A percentile compares a stretch with the other conserved stretches of the same genome.
phyloP scores from a whole-genome alignment of 495 filamentous ascomycete species.

The Penicillium paxilli region DNA sequence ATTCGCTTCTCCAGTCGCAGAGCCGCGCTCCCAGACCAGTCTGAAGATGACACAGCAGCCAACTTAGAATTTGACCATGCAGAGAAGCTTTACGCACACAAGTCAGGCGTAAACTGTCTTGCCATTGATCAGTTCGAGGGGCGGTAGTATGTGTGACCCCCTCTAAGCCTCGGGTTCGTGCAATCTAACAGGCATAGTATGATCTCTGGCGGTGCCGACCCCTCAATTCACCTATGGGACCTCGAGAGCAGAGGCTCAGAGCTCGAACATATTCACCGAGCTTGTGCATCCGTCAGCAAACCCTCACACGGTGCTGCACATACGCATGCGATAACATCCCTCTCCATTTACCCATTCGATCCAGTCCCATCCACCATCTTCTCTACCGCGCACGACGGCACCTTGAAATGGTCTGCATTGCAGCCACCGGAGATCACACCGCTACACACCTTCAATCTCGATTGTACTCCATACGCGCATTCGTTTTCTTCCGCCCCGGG shows the following conservation, averaged over 20 bases:
- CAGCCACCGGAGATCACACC: constrained; percentile 47
- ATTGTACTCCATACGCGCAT: constrained; percentile 72
- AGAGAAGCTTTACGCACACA: constrained; percentile 60
- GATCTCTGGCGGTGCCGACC: constrained; percentile 79
- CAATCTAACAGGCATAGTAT: constrained; percentile 50
- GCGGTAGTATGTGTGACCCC: constrained; percentile 58
- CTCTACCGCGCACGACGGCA: constrained; percentile 80
- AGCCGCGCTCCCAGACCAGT: constrained; percentile 20
- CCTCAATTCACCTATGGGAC: constrained; percentile 80
- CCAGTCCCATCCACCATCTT: constrained; percentile 71
- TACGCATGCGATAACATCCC: constrained; percentile 77
- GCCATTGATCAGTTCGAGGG: constrained; percentile 77
- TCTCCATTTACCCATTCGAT: constrained; percentile 86
- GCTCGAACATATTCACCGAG: constrained; percentile 47
- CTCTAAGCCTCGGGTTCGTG: not conserved
- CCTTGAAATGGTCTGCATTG: constrained; percentile 76
- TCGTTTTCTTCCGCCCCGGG: constrained; percentile 69
- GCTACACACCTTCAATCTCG: constrained; percentile 67
- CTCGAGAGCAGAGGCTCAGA: constrained; percentile 56
- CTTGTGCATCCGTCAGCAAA: constrained; percentile 46
- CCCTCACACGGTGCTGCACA: constrained; percentile 53
- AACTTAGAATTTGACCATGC: constrained; percentile 23
- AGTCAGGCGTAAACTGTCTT: constrained; percentile 72
- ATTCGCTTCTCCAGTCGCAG: constrained; percentile 67
- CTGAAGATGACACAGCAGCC: constrained; percentile 10